Percentiles rank a stretch among this genome's conserved stretches.
Conservation (phyloP, 2,329 filamentous ascomycete species). For the Emergomyces orientalis region DNA sequence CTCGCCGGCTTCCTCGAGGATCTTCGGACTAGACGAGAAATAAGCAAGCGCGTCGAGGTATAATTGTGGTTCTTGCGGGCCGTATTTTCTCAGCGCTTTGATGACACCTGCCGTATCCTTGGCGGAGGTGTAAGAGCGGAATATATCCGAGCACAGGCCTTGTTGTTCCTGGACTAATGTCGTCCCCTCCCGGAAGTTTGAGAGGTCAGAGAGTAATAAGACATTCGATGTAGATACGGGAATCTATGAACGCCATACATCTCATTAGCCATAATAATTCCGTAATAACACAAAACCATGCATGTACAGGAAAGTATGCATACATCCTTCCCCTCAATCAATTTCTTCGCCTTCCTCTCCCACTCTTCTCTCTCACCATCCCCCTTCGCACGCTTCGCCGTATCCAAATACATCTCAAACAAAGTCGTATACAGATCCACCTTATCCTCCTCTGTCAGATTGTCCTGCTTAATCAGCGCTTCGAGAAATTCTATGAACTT, state of each 20-base stretch:
- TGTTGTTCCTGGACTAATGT: slow-evolving; percentile 90
- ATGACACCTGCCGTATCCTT: slow-evolving; percentile 88
- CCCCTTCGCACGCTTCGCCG: slow-evolving; percentile 65
- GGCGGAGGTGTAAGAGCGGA: slow-evolving; percentile 86
- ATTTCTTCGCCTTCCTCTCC: slow-evolving; percentile 80
- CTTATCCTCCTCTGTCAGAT: slow-evolving; percentile 63
- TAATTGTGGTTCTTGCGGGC: slow-evolving; percentile 77
- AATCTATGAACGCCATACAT: slow-evolving; percentile 29
- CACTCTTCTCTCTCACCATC: slow-evolving; percentile 60
- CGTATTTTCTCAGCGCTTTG: slow-evolving; percentile 82
- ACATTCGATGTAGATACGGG: slow-evolving; percentile 94
- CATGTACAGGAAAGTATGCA: slow-evolving; percentile 11
- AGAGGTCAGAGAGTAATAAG: slow-evolving; percentile 81
- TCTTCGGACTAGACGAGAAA: slow-evolving; percentile 72
- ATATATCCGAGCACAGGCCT: slow-evolving; percentile 86
- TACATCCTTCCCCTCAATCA: slow-evolving; percentile 71
- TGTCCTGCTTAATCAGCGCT: slow-evolving; percentile 65
- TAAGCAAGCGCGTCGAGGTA: slow-evolving; percentile 90
- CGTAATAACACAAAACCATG: neutral
- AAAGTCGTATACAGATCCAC: slow-evolving; percentile 86
- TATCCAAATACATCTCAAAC: slow-evolving; percentile 97
- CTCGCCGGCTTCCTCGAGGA: slow-evolving; percentile 77
- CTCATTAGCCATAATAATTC: slow-evolving; percentile 12
- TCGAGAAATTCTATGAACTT: slow-evolving; percentile 91
- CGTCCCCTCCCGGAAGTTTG: slow-evolving; percentile 81